Base-by-base conservation (phyloP, 2,329 filamentous ascomycete species). In the Phialemonium atrogriseum region DNA sequence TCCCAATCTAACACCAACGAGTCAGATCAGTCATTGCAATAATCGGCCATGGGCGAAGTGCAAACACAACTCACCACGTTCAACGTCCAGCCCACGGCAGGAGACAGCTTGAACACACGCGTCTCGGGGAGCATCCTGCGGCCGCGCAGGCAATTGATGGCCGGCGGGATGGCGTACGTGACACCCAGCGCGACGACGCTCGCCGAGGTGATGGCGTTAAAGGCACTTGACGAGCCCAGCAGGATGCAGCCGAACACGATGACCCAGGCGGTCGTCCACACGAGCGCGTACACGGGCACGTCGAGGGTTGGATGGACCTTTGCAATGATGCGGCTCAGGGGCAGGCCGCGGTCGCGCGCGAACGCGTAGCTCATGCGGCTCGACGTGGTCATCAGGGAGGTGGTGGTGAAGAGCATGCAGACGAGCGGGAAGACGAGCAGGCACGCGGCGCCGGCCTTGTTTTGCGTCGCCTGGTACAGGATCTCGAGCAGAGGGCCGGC, bases 141-240 rank as follows among this genome's bases (percentile, higher is more conserved):
- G 7, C 80, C 78, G 1, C 77, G 72, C 2, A 82, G 51, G 35
- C 76, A 69, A 44, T 86, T 84, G 42, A 87, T 75, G 0, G 70
- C 64, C 27, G 84, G 73, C 0, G 83, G 84, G 23, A 88, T 83
- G 5, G 72, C 82, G 43, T 88, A 88, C 3, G 78, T 80, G 5
- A 87, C 58, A 6, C 79, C 75, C 0, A 88, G 65, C 2, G 80
- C 73, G 7, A 86, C 80, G 0, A 87, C 81, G 0, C 78, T 80
- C 0, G 80, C 73, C 0, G 78, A 75, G 2, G 81, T 68, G 43
- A 85, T 81, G 10, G 80, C 80, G 24, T 80, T 83, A 55, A 85
- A 84, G 0, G 80, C 80, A 37, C 69, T 73, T 29, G 56, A 62
- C 3, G 77, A 82, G 0, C 78, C 80, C 3, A 86, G 64, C 51